Conservation (phyloP, 495 filamentous ascomycete genomes). For the Aspergillus bertholletiae region DNA sequence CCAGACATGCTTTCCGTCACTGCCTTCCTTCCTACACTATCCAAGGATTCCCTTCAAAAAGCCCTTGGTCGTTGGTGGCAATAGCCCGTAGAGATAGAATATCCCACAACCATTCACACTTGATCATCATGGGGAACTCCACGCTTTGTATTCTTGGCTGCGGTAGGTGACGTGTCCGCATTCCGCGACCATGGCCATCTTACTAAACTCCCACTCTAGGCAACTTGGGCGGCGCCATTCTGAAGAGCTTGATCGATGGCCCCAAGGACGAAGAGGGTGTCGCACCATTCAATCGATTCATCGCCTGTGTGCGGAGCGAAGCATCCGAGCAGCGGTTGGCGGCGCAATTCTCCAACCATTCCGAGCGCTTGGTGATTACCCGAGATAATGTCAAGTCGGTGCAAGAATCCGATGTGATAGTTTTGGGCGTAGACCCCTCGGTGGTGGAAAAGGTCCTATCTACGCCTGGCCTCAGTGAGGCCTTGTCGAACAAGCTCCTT, state of each 20-base stretch:
- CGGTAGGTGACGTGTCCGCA: conserved; percentile 17
- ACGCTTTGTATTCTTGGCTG: conserved; percentile 38
- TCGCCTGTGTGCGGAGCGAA: conserved; percentile 32
- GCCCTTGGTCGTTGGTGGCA: no score
- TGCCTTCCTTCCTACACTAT: no score
- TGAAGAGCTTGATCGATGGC: conserved; percentile 25
- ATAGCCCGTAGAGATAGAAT: no score
- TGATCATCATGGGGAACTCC: background rate
- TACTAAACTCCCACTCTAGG: conserved; percentile 16
- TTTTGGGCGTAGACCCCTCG: conserved; percentile 32
- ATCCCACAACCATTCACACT: no score
- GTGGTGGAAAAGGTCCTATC: conserved; percentile 24
- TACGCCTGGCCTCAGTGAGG: conserved; percentile 20
- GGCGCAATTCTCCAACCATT: conserved; percentile 6
- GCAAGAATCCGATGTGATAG: conserved; percentile 21
- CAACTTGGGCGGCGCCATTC: conserved; percentile 36
- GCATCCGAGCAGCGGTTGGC: conserved; percentile 15
- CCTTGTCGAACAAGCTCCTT: conserved; percentile 27
- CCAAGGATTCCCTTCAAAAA: no score
- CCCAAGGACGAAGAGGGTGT: background rate
- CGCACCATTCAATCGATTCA: conserved; percentile 22
- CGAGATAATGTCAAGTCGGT: conserved; percentile 20
- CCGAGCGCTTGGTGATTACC: conserved; percentile 14
- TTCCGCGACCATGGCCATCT: background rate
- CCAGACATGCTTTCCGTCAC: no score